These are phyloP conservation scores for Phytophthora foliorum DNA, from an alignment of 352 stramenopile genomes.

Conservation along the genomic window DNA sequence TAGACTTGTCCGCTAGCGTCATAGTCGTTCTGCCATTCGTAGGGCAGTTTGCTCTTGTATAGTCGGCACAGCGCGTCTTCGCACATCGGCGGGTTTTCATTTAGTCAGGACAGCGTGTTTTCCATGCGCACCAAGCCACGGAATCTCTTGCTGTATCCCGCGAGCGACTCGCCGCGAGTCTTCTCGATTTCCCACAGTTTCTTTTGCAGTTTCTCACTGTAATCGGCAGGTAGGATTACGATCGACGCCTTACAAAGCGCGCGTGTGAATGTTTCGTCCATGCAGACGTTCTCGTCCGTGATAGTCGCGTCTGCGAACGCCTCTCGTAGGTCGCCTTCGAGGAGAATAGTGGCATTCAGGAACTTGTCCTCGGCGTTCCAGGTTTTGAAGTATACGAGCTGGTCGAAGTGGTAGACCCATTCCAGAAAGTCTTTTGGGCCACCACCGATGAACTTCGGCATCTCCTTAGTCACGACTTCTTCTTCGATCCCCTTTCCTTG, in stretches of 20 bases:
- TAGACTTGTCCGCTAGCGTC: conserved; percentile 10
- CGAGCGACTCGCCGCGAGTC: background rate
- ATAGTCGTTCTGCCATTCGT: conserved; percentile 7
- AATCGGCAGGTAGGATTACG: background rate
- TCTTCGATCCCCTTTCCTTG: conserved; percentile 2
- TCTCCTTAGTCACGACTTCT: conserved; percentile 14
- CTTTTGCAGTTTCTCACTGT: conserved; percentile 10
- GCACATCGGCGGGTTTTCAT: conserved; percentile 1
- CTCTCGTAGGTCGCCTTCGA: conserved; percentile 10
- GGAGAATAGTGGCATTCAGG: conserved; percentile 12
- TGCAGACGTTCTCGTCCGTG: background rate
- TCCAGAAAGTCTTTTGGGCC: conserved; percentile 15
- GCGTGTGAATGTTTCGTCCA: background rate
- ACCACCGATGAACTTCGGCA: conserved; percentile 23
- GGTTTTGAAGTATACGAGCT: conserved; percentile 12
- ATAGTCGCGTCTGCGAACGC: conserved; percentile 6
- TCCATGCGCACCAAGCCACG: background rate
- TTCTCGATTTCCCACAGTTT: conserved; percentile 8
- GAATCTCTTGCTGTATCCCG: conserved; percentile 4
- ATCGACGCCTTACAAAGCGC: background rate
- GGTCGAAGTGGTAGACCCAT: conserved; percentile 12
- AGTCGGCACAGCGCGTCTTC: conserved; percentile 2
- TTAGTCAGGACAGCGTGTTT: background rate
- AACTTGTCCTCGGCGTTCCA: conserved; percentile 25
- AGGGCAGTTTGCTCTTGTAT: conserved; percentile 5